Conservation (phyloP, 768 basidiomycete species). For the Calocera cornea region DNA sequence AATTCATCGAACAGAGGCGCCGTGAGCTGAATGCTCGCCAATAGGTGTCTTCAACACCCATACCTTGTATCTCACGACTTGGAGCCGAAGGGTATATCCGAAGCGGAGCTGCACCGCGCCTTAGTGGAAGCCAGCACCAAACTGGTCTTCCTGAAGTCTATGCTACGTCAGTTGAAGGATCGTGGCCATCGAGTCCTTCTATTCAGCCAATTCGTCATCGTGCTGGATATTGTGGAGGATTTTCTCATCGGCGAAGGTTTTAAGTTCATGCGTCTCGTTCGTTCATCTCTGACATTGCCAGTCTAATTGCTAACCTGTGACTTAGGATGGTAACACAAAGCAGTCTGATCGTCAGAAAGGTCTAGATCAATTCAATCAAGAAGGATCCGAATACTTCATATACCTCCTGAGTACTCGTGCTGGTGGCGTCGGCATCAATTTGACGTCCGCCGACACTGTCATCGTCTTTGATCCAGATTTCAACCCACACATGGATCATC, state of each 20-base stretch:
- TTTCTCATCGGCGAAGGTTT: constrained; percentile 69
- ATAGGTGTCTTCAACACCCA: constrained; percentile 80
- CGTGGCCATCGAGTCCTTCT: constrained; percentile 79
- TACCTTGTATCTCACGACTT: constrained; percentile 71
- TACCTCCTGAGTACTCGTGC: constrained; percentile 87
- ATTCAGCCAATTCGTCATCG: constrained; percentile 92
- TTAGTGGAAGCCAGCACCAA: constrained; percentile 79
- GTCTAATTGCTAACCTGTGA: constrained; percentile 1
- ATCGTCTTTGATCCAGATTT: constrained; percentile 93
- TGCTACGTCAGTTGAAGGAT: constrained; percentile 72
- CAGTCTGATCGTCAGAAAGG: constrained; percentile 75
- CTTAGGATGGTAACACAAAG: constrained; percentile 79
- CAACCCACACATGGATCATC: constrained; percentile 85
- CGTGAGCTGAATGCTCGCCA: not conserved
- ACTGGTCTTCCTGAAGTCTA: constrained; percentile 55
- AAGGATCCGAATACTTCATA: constrained; percentile 75
- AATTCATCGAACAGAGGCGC: not conserved
- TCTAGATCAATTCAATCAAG: constrained; percentile 90
- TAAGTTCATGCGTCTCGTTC: constrained; percentile 65
- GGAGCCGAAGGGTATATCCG: constrained; percentile 50
- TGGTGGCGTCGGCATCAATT: constrained; percentile 78
- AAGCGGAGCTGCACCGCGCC: constrained; percentile 55
- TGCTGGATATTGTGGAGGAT: constrained; percentile 76
- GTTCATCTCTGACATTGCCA: constrained; percentile 13
- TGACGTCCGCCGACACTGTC: constrained; percentile 84